Base-by-base conservation (phyloP, 768 basidiomycete genomes). In the Kwoniella heveanensis region DNA sequence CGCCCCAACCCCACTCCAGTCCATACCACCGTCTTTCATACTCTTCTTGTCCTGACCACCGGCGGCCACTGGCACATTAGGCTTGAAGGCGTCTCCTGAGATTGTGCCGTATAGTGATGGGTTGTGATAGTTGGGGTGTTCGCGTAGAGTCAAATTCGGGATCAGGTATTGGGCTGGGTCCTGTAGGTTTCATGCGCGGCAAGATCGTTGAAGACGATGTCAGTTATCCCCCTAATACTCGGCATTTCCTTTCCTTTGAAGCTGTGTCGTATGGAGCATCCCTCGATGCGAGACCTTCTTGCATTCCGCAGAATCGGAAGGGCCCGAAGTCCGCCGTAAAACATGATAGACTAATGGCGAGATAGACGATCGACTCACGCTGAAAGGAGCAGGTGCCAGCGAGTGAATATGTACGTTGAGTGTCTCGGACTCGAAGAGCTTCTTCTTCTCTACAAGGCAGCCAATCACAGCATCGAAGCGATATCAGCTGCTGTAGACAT, bases 121-220 rank as follows among this genome's bases (percentile, higher is more conserved):
- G 29, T 72, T 54, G 37, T 62, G 66, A 46, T 77, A 77, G 5
- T 55, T 57, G 7, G 60, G 48, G 24, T 72, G 65, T 48, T 60
- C 27, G 7, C 72, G 66, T 2, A 74, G 54, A 6, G 36, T 46
- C 1, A 72, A 37, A 24, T 53, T 68, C 0, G 75, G 64, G 26
- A 71, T 55, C 22, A 77, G 69, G 30, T 74, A 77, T 51, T 72
- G 72, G 1, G 67, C 72, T 3, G 72, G 75, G 30, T 77, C 75
- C 75, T 77, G 52, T 13, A 22, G 19, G 17, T 44, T 2, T 3
- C 7, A 26, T 12, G 26, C 26, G 32, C 5, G 32, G 32, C 13
- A 32, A 32, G 13, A 32, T 32, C 32, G n/a, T 25, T 32, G 27
- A 8, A 26, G 4, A 54, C 32, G 52, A 8, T 22, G 27, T 25